phyloP scores from a whole-genome alignment of 1,284 basidiomycete species.

The Trametes pubescens region DNA sequence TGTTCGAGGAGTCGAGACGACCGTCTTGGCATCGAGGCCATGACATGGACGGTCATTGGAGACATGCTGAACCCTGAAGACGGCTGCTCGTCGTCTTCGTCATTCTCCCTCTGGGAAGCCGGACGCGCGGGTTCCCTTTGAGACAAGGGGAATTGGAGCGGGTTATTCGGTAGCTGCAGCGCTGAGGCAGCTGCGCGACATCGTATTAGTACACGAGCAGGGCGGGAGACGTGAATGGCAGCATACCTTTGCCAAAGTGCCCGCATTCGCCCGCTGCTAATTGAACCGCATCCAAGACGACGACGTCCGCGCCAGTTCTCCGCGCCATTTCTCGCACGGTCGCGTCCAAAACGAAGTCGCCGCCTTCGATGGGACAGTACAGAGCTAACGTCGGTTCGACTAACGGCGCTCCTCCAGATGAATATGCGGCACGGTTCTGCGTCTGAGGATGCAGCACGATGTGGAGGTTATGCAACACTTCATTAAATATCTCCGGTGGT shows the following conservation, averaged over 20 bases:
- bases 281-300: conserved; percentile 83
- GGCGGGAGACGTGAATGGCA: conserved; percentile 10
- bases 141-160: conserved; percentile 67
- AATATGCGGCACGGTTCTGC: conserved; percentile 74
- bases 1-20: conserved; percentile 44
- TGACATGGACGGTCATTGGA: conserved; percentile 70
- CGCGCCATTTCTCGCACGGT: conserved; percentile 81
- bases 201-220: not conserved
- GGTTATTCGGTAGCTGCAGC: conserved; percentile 74
- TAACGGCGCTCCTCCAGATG: conserved; percentile 56
- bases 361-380: conserved; percentile 89
- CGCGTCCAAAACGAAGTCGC: conserved; percentile 77
- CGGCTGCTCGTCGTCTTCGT: conserved; percentile 60
- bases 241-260: conserved; percentile 73
- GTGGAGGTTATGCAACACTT: conserved; percentile 75
- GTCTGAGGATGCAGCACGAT: conserved; percentile 82
- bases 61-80: conserved; percentile 43
- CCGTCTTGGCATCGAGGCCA: conserved; percentile 53
- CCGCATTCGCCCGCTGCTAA: conserved; percentile 85
- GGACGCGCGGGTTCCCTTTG: conserved; percentile 38
- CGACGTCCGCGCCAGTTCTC: conserved; percentile 77
- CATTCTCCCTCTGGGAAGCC: conserved; percentile 45
- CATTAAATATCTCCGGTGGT: conserved; percentile 68
- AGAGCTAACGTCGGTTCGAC: conserved; percentile 81
- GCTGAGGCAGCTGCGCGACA: conserved; percentile 61